Conservation (phyloP, 495 filamentous ascomycete genomes). For the Aspergillus diversus region DNA sequence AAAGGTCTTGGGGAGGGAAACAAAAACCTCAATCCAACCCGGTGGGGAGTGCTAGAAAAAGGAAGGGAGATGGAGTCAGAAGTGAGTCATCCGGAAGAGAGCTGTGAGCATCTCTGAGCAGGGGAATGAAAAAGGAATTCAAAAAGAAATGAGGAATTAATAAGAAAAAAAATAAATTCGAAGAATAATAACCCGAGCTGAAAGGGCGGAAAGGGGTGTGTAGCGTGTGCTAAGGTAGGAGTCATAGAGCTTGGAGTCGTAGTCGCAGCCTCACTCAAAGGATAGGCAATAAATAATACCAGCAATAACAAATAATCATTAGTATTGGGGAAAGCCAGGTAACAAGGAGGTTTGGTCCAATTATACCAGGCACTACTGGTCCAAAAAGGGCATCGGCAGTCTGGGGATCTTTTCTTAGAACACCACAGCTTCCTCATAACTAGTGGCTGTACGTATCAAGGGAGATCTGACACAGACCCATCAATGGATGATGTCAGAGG, state of each 20-base stretch:
- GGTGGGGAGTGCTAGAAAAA: not conserved
- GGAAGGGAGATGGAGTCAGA: not conserved
- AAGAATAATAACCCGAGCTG: not conserved
- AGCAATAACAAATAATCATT: not conserved
- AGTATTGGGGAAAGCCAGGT: not conserved
- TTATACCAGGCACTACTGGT: not conserved
- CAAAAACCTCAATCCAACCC: not conserved
- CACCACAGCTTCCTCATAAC: not conserved
- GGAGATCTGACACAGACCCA: not conserved
- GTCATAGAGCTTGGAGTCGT: not conserved
- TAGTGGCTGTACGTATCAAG: not conserved
- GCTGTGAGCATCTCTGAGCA: too few relatives aligned
- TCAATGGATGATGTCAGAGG: not conserved
- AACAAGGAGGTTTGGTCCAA: not conserved
- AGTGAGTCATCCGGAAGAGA: conserved; percentile 1
- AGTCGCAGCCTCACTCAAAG: not conserved
- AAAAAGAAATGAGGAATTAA: not conserved
- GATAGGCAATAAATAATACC: not conserved
- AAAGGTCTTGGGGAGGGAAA: not conserved
- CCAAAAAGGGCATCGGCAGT: not conserved
- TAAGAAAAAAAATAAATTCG: conserved; percentile 8
- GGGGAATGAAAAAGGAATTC: not conserved
- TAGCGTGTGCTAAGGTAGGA: too few relatives aligned
- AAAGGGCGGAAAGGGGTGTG: not conserved
- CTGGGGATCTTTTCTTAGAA: not conserved